Evolutionary conservation across 202 grass and related monocot species (phyloP).

Genomic region (Panicum hallii): DNA sequence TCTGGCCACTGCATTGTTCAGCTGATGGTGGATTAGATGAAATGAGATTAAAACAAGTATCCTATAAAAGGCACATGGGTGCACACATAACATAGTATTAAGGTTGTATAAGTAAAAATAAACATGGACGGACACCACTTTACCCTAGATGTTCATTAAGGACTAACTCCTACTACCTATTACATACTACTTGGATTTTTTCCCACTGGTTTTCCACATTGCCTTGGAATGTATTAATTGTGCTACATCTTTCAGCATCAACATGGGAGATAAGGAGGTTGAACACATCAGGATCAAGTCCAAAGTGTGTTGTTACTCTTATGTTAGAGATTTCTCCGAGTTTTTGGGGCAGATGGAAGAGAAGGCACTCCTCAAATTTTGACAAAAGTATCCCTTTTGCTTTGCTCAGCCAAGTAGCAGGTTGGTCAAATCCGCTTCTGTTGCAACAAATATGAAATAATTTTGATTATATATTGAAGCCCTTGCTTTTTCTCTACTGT

Average conservation of each 20-base stretch:
- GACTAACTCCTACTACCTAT: background rate
- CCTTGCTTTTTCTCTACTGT: conserved; percentile 30
- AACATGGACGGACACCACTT: conserved; percentile 7
- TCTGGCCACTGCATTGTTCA: background rate
- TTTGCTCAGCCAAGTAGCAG: conserved; percentile 95
- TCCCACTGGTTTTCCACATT: conserved; percentile 18
- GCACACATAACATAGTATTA: background rate
- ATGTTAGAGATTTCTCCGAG: conserved; percentile 72
- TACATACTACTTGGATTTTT: conserved; percentile 12
- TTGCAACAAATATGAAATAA: conserved; percentile 16
- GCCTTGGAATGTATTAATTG: conserved; percentile 28
- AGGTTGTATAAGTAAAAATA: too few species aligned
- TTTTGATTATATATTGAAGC: conserved; percentile 38
- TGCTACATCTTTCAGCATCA: conserved; percentile 67
- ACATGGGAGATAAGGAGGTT: conserved; percentile 93
- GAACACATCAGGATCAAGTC: conserved; percentile 47
- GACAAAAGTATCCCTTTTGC: conserved; percentile 86
- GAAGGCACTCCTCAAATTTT: conserved; percentile 64
- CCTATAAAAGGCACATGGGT: background rate
- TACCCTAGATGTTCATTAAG: conserved; percentile 25
- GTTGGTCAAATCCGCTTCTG: conserved; percentile 54
- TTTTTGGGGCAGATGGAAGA: conserved; percentile 88
- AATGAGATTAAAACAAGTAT: background rate
- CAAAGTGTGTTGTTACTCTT: conserved; percentile 85
- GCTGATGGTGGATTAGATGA: background rate